Conservation (phyloP, 768 basidiomycete genomes). For the Cubamyces sp. region DNA sequence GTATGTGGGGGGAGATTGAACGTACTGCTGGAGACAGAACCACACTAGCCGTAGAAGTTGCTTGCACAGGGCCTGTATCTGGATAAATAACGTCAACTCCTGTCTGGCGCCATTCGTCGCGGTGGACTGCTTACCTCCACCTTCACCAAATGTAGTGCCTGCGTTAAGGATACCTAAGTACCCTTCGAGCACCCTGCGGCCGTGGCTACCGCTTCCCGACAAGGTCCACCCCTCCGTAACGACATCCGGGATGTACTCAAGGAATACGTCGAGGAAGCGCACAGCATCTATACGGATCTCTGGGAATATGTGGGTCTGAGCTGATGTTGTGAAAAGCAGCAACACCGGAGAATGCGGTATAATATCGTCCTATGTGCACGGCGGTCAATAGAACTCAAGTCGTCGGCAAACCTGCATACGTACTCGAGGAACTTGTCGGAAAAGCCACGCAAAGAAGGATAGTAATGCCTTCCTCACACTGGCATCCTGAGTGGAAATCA, state of each 20-base stretch:
- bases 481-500: slow-evolving; percentile 62
- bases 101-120: neutral
- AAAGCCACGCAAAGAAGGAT: slow-evolving; percentile 71
- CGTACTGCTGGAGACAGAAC: slow-evolving; percentile 67
- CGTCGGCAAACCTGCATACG: slow-evolving; percentile 14
- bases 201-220: slow-evolving; percentile 49
- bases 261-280: slow-evolving; percentile 73
- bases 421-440: slow-evolving; percentile 66
- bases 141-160: slow-evolving; percentile 62
- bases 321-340: slow-evolving; percentile 86
- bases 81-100: neutral
- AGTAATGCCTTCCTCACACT: slow-evolving; percentile 75
- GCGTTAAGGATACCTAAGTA: slow-evolving; percentile 80
- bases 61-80: slow-evolving; percentile 41
- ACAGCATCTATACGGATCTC: slow-evolving; percentile 92
- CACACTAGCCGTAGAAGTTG: slow-evolving; percentile 67
- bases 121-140: slow-evolving; percentile 46
- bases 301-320: slow-evolving; percentile 93
- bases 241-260: slow-evolving; percentile 68
- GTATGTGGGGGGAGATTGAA: neutral
- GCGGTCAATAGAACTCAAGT: too few species aligned
- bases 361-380: slow-evolving; percentile 59
- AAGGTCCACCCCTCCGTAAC: slow-evolving; percentile 73
- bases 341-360: slow-evolving; percentile 75
- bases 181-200: slow-evolving; percentile 71